Evolutionary conservation across 2,329 filamentous ascomycete genomes (phyloP).

Genomic region (Fusarium redolens): DNA sequence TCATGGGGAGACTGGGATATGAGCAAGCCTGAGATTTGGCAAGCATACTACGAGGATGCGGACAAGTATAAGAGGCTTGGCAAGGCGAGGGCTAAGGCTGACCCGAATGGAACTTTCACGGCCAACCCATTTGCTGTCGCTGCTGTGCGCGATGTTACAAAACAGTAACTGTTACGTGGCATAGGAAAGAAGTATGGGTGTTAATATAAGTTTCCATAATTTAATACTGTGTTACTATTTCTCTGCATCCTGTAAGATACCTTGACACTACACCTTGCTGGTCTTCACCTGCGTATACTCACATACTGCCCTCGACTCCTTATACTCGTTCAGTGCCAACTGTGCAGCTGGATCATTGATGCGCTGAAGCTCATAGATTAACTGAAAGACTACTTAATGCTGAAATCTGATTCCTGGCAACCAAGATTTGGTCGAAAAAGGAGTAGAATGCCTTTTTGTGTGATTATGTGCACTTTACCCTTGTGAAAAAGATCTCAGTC

Average conservation of each 20-base stretch:
- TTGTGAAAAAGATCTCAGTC: neutral
- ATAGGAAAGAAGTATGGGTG: neutral
- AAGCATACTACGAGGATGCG: slow-evolving; percentile 50
- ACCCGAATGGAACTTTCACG: slow-evolving; percentile 53
- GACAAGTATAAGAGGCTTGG: slow-evolving; percentile 50
- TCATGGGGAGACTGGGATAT: slow-evolving; percentile 53
- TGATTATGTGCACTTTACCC: neutral
- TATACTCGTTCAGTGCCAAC: neutral
- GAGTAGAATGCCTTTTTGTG: neutral
- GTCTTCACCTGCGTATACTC: neutral
- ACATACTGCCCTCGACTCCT: neutral
- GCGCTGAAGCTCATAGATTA: neutral
- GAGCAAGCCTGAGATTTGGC: slow-evolving; percentile 47
- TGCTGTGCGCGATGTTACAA: neutral
- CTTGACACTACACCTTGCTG: neutral
- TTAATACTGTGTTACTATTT: neutral
- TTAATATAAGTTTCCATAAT: accelerated
- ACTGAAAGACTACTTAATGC: neutral
- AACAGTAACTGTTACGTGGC: neutral
- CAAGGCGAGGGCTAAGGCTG: slow-evolving; percentile 45
- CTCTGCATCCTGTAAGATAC: too few species aligned
- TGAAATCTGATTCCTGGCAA: neutral
- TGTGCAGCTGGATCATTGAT: neutral
- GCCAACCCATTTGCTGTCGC: slow-evolving; percentile 49
- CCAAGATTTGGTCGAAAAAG: neutral